Evolutionary conservation across 192 early-diverging fungal species (phyloP).

Genomic region (Phycomyces nitens): DNA sequence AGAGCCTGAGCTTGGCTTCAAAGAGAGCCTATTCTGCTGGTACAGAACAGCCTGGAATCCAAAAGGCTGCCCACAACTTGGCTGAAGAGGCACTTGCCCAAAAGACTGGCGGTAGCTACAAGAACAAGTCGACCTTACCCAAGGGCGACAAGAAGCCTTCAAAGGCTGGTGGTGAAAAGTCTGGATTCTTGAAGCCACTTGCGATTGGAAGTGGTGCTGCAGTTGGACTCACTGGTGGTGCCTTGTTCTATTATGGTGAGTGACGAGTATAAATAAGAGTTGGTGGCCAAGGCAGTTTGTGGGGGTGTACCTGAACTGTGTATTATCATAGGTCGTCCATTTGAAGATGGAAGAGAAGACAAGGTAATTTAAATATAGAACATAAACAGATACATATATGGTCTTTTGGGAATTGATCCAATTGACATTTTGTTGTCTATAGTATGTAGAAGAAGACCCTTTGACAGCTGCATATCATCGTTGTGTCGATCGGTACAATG

Average conservation of each 20-base stretch:
- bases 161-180: constrained; percentile 40
- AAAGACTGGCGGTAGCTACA: constrained; percentile 32
- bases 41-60: constrained; percentile 1
- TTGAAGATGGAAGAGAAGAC: constrained; percentile 32
- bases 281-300: too few relatives aligned
- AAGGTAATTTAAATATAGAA: constrained; percentile 18
- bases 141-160: constrained; percentile 53
- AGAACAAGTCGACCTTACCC: constrained; percentile 41
- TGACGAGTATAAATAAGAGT: background rate
- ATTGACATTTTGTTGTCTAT: background rate
- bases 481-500: constrained; percentile 24
- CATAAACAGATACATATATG: background rate
- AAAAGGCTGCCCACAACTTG: constrained; percentile 28
- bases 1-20: background rate
- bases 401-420: background rate
- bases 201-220: constrained; percentile 35
- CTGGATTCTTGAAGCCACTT: constrained; percentile 33
- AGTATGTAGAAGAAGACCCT: constrained; percentile 31
- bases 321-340: constrained; percentile 26
- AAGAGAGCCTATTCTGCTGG: constrained; percentile 14
- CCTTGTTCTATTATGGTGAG: constrained; percentile 46
- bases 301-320: too few relatives aligned
- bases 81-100: constrained; percentile 44
- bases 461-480: constrained; percentile 31
- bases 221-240: constrained; percentile 30